A percentile compares a stretch with the other conserved stretches of the same genome.
Evolutionary conservation across 2,329 filamentous ascomycete species (phyloP).

Genomic region (Lomentospora prolificans): DNA sequence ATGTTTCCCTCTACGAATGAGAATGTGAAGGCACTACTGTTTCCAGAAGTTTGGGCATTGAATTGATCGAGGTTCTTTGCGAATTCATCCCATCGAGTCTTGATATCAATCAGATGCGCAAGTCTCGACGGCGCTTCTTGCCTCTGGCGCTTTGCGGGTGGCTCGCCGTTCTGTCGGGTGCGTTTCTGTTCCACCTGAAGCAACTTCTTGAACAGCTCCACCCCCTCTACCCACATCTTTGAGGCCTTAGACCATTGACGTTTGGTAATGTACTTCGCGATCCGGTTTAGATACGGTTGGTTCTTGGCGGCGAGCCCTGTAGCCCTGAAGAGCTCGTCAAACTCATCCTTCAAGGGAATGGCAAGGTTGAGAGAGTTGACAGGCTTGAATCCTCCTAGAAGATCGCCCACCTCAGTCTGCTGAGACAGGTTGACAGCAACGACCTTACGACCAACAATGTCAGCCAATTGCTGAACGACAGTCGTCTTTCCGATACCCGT

Average conservation of each 20-base stretch:
- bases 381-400: slow-evolving; percentile 93
- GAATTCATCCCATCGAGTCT: slow-evolving; percentile 72
- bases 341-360: slow-evolving; percentile 85
- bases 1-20: slow-evolving; percentile 94
- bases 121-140: slow-evolving; percentile 43
- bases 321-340: slow-evolving; percentile 76
- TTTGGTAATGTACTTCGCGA: slow-evolving; percentile 69
- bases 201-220: slow-evolving; percentile 74
- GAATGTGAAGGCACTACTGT: slow-evolving; percentile 75
- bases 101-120: slow-evolving; percentile 47
- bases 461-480: slow-evolving; percentile 84
- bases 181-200: slow-evolving; percentile 51
- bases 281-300: slow-evolving; percentile 70
- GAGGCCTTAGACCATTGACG: slow-evolving; percentile 82
- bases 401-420: slow-evolving; percentile 93
- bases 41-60: slow-evolving; percentile 65
- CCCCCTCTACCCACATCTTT: slow-evolving; percentile 79
- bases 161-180: slow-evolving; percentile 19
- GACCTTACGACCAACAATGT: slow-evolving; percentile 73
- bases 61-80: slow-evolving; percentile 65
- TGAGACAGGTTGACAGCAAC: slow-evolving; percentile 94
- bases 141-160: slow-evolving; percentile 35
- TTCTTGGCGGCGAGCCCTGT: slow-evolving; percentile 83
- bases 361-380: slow-evolving; percentile 83
- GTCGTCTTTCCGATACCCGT: slow-evolving; percentile 98